Percentiles rank a stretch among this genome's conserved stretches.
phyloP scores from a whole-genome alignment of 345 rosid species.

The Raphanus raphanistrum region DNA sequence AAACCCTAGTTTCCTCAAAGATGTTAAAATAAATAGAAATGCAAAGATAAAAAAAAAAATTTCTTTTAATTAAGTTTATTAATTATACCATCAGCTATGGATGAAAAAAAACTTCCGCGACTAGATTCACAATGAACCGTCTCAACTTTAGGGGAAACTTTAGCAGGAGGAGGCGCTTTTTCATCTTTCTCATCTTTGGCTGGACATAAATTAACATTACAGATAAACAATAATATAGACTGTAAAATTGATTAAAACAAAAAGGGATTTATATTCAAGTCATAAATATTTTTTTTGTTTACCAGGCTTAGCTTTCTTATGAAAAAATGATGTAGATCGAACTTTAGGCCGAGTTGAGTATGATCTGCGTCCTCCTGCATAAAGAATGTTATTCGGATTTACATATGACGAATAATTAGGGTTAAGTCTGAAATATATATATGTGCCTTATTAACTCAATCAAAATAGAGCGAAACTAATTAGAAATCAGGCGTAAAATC shows the following conservation, averaged over 20 bases:
- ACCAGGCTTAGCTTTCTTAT: neutral
- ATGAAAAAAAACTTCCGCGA: neutral
- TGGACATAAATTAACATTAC: neutral
- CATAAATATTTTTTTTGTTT: neutral
- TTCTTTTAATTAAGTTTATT: neutral
- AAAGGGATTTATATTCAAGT: neutral
- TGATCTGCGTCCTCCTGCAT: conserved; percentile 8
- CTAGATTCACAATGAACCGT: neutral
- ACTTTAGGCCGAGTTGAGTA: conserved; percentile 1
- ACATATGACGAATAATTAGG: neutral
- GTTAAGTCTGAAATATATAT: neutral
- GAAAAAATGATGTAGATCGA: neutral
- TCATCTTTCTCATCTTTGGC: conserved; percentile 9
- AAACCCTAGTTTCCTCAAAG: conserved; percentile 4
- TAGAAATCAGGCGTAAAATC: neutral
- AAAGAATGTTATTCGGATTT: neutral
- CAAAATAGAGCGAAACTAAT: neutral
- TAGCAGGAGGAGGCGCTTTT: conserved; percentile 1
- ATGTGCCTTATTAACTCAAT: neutral
- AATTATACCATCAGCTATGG: conserved; percentile 12
- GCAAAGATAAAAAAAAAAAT: neutral
- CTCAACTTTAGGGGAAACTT: neutral
- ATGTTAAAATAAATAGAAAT: neutral
- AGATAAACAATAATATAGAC: neutral
- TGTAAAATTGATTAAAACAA: neutral